These are phyloP conservation scores for Apiospora rasikravindrae DNA, from an alignment of 2,329 filamentous ascomycete genomes.

Conservation along the genomic window DNA sequence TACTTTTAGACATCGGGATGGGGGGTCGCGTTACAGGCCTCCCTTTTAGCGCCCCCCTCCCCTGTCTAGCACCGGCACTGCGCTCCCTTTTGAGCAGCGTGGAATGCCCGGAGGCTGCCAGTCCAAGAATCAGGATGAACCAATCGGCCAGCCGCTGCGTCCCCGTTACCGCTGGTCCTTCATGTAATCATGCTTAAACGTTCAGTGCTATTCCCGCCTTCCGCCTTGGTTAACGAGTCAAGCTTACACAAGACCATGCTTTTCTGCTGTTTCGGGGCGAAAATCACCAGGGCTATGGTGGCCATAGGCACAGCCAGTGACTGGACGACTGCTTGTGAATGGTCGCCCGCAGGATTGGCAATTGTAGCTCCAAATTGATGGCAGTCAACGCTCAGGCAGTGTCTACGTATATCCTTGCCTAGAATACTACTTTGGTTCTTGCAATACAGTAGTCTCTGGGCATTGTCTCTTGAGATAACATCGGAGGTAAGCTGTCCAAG, in stretches of 20 bases:
- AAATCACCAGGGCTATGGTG: background rate
- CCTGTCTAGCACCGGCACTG: conserved; percentile 8
- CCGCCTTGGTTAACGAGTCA: background rate
- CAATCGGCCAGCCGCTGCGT: background rate
- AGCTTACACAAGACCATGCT: background rate
- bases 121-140: background rate
- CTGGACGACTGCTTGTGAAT: background rate
- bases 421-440: background rate
- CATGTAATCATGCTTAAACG: background rate
- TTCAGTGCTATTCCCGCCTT: background rate
- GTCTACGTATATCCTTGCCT: background rate
- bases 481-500: background rate
- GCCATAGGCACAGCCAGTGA: background rate
- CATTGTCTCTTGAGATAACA: background rate
- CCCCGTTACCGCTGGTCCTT: background rate
- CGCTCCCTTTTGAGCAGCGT: background rate
- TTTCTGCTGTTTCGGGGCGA: background rate
- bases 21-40: background rate
- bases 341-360: no score
- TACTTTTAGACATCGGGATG: background rate
- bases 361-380: no score
- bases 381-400: background rate
- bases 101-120: background rate
- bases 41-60: background rate
- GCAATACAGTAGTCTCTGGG: background rate